Base-by-base conservation (phyloP, 2,329 filamentous ascomycete genomes). In the Pleoardoris graminearum region DNA sequence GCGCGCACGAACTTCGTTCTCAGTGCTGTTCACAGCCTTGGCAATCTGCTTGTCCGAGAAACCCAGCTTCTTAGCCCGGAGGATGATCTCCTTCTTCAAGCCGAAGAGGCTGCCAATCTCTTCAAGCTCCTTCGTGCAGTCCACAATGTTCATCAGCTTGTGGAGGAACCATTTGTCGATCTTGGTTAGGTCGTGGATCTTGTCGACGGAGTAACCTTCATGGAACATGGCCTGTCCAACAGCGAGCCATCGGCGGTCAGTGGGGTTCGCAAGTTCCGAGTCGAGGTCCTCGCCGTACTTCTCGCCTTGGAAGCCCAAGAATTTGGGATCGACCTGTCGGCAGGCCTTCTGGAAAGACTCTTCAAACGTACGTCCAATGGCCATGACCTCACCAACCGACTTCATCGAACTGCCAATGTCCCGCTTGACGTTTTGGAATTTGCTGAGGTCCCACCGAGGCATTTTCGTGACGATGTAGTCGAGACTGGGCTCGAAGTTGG, bases 381-480 rank as follows among this genome's bases (percentile, higher is more conserved):
- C 94, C 94, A 99, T 99, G 55, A 99, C 94, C 77, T 99, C 94
- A 72, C 94, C 94, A 52, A 99, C 92, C 21, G 92, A 97, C 81
- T 97, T 99, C 94, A 99, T 99, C 57, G 93, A 89, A 71, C 90
- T 96, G 64, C 94, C 94, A 71, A 99, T 97, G 70, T 96, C 90
- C 56, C 94, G 89, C 82, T 96, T 95, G 60, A 99, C 94, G 68
- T 97, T 93, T 79, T 97, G 93, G 82, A 99, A 99, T 80, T 99
- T 99, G 81, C 90, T 86, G 71, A 99, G 77, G 82, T 99, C 94
- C 94, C 94, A 99, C 70, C 94, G 87, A 66, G 94, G 94, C 66
- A 99, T 97, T 82, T 99, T 99, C 65, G 91, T 96, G 61, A 99
- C 94, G 61, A 99, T 91, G 75, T 99, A 99, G 71, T 99, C 94